phyloP scores from a whole-genome alignment of 176 grass and related monocot species.

The Ensete ventricosum region DNA sequence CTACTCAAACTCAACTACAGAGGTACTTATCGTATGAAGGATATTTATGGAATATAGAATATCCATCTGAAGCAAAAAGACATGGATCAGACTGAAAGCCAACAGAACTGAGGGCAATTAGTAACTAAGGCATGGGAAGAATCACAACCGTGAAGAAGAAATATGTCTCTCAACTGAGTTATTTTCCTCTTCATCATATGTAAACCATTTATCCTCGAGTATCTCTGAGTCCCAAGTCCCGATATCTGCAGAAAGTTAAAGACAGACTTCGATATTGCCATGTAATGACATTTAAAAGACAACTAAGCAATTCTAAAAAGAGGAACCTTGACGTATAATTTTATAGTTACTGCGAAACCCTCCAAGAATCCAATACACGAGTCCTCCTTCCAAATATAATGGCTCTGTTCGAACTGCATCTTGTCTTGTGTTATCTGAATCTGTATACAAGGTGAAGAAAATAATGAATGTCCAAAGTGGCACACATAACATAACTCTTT shows the following conservation, averaged over 20 bases:
- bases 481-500: conserved; percentile 4
- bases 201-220: conserved; percentile 39
- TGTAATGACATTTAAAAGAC: not conserved
- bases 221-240: conserved; percentile 17
- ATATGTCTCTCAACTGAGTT: conserved; percentile 34
- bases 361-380: conserved; percentile 32
- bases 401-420: conserved; percentile 40
- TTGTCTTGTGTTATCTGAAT: conserved; percentile 30
- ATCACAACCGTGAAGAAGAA: conserved; percentile 26
- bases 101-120: too few species aligned
- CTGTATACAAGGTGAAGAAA: conserved; percentile 21
- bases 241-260: conserved; percentile 23
- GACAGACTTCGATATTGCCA: not conserved
- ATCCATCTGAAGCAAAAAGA: too few species aligned
- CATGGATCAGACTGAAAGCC: too few species aligned
- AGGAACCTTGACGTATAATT: conserved; percentile 47
- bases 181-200: conserved; percentile 31
- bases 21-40: too few species aligned
- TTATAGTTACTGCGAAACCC: conserved; percentile 10
- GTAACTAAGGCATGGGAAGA: not conserved
- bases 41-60: too few species aligned
- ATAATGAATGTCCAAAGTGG: conserved; percentile 7
- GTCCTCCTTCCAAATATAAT: conserved; percentile 28
- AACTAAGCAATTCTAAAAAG: not conserved
- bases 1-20: too few species aligned